phyloP scores from a whole-genome alignment of 2,329 filamentous ascomycete species.

The Alternaria arborescens region DNA sequence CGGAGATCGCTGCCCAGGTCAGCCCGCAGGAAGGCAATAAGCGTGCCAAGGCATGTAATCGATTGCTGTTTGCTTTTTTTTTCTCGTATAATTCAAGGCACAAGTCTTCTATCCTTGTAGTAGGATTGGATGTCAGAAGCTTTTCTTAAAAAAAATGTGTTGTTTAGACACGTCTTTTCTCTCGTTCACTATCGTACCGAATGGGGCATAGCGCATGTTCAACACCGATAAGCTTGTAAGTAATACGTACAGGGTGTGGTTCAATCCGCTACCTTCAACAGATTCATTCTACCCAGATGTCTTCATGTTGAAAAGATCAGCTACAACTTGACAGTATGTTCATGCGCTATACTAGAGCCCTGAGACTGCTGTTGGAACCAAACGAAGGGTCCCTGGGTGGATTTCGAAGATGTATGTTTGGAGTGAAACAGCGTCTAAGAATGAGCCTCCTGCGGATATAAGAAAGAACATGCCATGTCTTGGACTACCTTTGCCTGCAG shows the following conservation, averaged over 20 bases:
- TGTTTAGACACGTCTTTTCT: background rate
- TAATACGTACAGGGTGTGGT: background rate
- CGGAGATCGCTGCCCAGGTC: background rate
- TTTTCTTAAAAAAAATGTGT: too few species aligned
- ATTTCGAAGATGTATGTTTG: background rate
- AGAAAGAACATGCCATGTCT: background rate
- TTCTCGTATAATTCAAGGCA: background rate
- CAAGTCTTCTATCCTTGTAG: background rate
- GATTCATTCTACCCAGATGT: background rate
- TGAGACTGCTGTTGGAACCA: background rate
- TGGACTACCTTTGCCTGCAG: background rate
- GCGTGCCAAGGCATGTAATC: background rate
- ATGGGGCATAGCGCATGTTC: background rate
- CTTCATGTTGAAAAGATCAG: background rate
- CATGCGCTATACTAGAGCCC: background rate
- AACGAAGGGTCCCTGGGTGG: rapidly evolving
- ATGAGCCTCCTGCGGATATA: background rate
- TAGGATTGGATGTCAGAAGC: background rate
- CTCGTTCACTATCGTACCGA: background rate
- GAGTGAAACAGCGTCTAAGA: background rate
- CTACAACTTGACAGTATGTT: background rate
- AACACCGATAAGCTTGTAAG: background rate
- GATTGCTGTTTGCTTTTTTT: background rate
- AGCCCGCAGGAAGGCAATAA: background rate
- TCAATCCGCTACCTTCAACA: background rate